Conservation (phyloP, 2,329 filamentous ascomycete genomes). For the Zymoseptoria crescenta region DNA sequence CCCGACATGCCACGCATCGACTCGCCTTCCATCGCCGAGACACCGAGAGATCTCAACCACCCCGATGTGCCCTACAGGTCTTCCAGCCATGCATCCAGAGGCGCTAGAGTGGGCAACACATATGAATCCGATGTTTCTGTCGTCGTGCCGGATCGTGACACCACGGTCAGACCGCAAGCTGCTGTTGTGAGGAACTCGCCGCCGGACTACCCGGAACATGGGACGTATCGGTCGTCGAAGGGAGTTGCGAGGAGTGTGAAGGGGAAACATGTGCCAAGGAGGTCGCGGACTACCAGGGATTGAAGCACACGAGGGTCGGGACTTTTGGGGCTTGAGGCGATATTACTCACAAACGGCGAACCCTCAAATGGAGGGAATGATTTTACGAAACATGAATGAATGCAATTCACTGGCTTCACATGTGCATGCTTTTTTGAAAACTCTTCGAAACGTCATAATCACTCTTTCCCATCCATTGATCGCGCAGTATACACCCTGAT, state of each 20-base stretch:
- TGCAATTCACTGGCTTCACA: not conserved
- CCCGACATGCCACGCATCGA: not conserved
- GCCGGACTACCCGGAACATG: not conserved
- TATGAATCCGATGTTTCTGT: not conserved
- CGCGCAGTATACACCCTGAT: not conserved
- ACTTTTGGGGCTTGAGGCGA: not conserved
- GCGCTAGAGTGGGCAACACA: not conserved
- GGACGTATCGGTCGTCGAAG: not conserved
- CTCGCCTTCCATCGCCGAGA: not conserved
- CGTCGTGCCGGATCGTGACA: not conserved
- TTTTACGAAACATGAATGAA: not conserved
- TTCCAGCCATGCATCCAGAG: not conserved
- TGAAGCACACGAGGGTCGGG: not conserved
- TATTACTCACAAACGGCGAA: not conserved
- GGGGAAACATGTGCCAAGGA: not conserved
- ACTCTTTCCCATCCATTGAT: not conserved
- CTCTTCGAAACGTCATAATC: not conserved
- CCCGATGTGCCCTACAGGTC: not conserved
- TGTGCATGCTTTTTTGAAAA: not conserved
- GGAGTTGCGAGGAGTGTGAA: not conserved
- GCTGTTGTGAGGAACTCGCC: not conserved
- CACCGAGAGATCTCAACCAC: not conserved
- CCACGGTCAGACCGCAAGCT: not conserved
- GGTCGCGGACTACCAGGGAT: not conserved
- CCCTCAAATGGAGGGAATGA: not conserved